Evolutionary conservation across 192 early-diverging fungal species (phyloP).

Genomic region (Oehlia diaphana): DNA sequence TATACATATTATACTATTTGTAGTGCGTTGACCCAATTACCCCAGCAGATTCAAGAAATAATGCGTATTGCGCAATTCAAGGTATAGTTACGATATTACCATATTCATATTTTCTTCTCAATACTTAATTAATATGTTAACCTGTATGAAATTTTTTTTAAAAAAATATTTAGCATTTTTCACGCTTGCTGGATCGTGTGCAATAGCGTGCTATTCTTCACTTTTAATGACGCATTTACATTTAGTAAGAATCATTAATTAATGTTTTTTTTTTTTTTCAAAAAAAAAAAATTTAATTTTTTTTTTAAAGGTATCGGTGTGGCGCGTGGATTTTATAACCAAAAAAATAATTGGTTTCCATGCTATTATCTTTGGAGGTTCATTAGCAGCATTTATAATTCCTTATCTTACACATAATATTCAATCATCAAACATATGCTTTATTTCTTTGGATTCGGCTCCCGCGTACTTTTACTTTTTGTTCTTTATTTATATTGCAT

Average conservation of each 20-base stretch:
- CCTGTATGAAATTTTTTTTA: neutral
- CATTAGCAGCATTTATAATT: neutral
- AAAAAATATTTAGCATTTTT: conserved; percentile 14
- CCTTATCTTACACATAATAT: neutral
- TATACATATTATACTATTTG: neutral
- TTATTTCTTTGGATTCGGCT: neutral
- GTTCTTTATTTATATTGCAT: conserved; percentile 9
- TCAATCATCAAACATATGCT: conserved; percentile 13
- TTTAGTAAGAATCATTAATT: conserved; percentile 14
- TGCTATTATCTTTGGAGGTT: too few species aligned
- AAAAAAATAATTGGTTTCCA: neutral
- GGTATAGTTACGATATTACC: neutral
- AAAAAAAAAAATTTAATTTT: neutral
- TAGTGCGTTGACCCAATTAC: neutral
- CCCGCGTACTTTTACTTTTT: neutral
- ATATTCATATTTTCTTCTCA: neutral
- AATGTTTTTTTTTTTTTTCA: neutral
- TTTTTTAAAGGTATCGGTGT: conserved; percentile 16
- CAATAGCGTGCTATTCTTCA: neutral
- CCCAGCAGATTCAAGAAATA: neutral
- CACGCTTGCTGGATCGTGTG: neutral
- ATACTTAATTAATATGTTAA: too few species aligned
- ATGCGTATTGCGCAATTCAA: neutral
- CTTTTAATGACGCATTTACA: conserved; percentile 21
- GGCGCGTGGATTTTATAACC: conserved; percentile 1